Evolutionary conservation across 2,329 filamentous ascomycete genomes (phyloP), one percentile per base, ranked within the genome.

Genomic region (Helicocarpus griseus): DNA sequence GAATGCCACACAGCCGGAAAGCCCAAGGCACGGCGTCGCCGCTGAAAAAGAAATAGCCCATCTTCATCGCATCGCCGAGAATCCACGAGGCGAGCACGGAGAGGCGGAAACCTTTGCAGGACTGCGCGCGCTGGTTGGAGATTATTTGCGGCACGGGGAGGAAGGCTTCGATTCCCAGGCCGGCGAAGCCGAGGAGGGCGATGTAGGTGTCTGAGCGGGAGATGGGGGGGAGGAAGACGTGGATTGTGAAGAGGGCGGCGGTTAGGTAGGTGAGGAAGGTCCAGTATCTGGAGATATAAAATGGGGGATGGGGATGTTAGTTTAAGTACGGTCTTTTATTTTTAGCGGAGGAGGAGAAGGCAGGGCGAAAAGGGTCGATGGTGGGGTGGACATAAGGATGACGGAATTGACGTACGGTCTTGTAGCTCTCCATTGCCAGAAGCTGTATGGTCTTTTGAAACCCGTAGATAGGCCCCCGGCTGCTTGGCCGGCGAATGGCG

Each of bases 351-450:
- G n/a, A n/a, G n/a, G n/a, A 26, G 43, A 39, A 38, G 14, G 36
- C 24, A 21, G 13, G 24, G 38, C 24, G 55, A 55, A n/a, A n/a
- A n/a, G 31, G 48, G 22, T 36, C 54, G 58, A 47, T 57, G 21
- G 3, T 28, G 14, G 31, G 29, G 39, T n/a, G 38, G 41, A 17
- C 9, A 9, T 8, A 14, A 22, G 19, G 38, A 14, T 7, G 21
- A 41, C 73, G 57, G n/a, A 3, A 36, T 5, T 31, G 22, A 69
- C 72, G 56, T 68, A 76, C 59, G 80, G 79, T 51, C 74, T 71
- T 19, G 75, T 67, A 50, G 65, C 69, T 56, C 71, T 75, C 81
- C 81, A 84, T 60, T 80, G 79, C 81, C 81, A 84, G 63, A 84
- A 84, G 50, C 75, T 72, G 59, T 76, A 83, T 0, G 81, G 80